Conservation (phyloP, 2,329 filamentous ascomycete genomes). For the Pseudogymnoascus sp. region DNA sequence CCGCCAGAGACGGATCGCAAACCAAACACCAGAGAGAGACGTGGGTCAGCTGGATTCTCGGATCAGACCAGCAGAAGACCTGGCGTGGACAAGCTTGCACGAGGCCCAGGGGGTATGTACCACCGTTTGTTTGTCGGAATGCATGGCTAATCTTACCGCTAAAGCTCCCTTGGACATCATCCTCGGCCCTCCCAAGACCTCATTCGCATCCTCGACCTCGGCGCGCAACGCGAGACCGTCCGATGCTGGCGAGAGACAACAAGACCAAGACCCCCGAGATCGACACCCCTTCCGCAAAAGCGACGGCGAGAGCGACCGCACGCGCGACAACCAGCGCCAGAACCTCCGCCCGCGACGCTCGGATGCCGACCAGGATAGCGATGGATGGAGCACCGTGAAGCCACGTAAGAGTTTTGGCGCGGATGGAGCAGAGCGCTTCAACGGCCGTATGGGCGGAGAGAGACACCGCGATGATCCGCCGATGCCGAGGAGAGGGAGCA, state of each 20-base stretch:
- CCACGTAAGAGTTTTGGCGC: constrained; percentile 68
- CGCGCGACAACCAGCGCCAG: constrained; percentile 40
- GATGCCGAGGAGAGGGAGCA: constrained; percentile 37
- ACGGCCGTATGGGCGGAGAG: constrained; percentile 55
- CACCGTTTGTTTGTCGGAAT: constrained; percentile 10
- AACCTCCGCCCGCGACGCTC: constrained; percentile 46
- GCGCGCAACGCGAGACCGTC: constrained; percentile 40
- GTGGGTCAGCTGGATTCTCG: constrained; percentile 19
- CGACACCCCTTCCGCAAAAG: constrained; percentile 55
- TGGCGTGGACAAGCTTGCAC: constrained; percentile 46
- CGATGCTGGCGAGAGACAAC: constrained; percentile 48
- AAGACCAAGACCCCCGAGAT: constrained; percentile 48
- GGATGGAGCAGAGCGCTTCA: constrained; percentile 63
- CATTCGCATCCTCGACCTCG: constrained; percentile 71
- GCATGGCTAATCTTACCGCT: constrained; percentile 26
- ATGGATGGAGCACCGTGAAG: constrained; percentile 70
- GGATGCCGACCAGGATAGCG: constrained; percentile 54
- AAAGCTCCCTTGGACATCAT: constrained; percentile 72
- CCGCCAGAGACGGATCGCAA: background rate
- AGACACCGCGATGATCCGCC: constrained; percentile 36
- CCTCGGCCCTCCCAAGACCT: constrained; percentile 75
- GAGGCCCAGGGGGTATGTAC: constrained; percentile 51
- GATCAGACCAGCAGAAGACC: constrained; percentile 43
- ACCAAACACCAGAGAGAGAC: constrained; percentile 13
- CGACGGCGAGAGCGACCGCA: constrained; percentile 47